Evolutionary conservation across 129 eudicot genomes (phyloP).

Genomic region (Kitagawia praeruptora): DNA sequence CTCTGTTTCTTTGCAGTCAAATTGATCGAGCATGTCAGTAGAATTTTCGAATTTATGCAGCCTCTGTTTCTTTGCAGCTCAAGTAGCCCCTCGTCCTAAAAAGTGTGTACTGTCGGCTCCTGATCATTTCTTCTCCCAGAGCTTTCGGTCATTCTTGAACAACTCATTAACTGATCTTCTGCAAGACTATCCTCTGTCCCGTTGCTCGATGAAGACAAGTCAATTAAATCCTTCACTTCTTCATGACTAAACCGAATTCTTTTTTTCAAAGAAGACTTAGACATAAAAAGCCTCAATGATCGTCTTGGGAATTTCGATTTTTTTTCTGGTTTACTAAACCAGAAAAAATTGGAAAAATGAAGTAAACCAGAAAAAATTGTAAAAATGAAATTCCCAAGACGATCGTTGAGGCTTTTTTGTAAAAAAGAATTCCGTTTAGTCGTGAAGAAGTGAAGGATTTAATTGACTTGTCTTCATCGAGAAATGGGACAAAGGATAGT

Average conservation of each 20-base stretch:
- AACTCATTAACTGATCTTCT: too few species aligned
- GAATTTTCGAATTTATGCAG: too few species aligned
- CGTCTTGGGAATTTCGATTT: not conserved
- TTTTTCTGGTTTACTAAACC: not conserved
- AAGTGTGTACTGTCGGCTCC: too few species aligned
- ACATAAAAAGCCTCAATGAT: not conserved
- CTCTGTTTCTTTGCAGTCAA: too few species aligned
- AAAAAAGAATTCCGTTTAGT: not conserved
- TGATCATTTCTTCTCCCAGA: too few species aligned
- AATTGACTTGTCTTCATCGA: not conserved
- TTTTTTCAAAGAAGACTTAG: not conserved
- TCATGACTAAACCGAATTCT: not conserved
- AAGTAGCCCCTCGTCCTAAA: not conserved
- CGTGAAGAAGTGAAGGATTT: not conserved
- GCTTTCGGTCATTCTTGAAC: too few species aligned
- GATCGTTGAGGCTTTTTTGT: not conserved
- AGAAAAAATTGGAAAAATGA: not conserved
- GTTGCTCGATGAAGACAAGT: not conserved
- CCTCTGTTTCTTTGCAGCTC: not conserved
- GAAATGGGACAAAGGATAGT: not conserved
- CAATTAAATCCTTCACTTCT: not conserved
- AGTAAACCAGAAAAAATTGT: too few species aligned
- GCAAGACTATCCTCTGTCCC: not conserved
- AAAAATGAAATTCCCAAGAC: not conserved
- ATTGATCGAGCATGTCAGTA: too few species aligned